Percentiles rank a stretch among this genome's conserved stretches.
Evolutionary conservation across 768 basidiomycete genomes (phyloP).

Genomic region (Cystofilobasidium bisporidii): DNA sequence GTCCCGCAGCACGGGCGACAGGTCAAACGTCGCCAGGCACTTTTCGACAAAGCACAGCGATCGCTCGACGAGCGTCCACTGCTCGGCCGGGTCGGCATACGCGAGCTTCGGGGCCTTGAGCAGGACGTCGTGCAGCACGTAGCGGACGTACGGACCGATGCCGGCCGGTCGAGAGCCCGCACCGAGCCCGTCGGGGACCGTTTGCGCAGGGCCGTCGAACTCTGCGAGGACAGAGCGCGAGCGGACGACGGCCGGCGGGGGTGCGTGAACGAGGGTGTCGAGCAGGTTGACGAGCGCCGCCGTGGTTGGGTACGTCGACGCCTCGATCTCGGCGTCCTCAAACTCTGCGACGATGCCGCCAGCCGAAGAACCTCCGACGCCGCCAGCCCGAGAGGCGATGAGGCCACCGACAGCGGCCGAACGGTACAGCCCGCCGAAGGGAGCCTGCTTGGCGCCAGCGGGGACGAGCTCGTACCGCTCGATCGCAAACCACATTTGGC

Average conservation of each 20-base stretch:
- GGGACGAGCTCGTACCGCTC: conserved; percentile 62
- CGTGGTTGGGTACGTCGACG: conserved; percentile 74
- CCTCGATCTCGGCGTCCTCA: conserved; percentile 69
- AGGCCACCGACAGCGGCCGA: conserved; percentile 34
- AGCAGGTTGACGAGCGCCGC: conserved; percentile 78
- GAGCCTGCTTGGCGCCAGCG: conserved; percentile 19
- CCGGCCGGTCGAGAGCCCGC: conserved; percentile 71
- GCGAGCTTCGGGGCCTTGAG: conserved; percentile 64
- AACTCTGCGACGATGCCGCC: conserved; percentile 75
- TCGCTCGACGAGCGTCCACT: conserved; percentile 78
- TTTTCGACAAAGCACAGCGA: conserved; percentile 78
- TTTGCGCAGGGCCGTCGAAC: conserved; percentile 54
- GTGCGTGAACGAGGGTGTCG: conserved; percentile 69
- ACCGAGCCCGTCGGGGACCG: conserved; percentile 70
- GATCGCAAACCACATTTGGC: conserved; percentile 71
- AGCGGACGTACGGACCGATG: conserved; percentile 69
- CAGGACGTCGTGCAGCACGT: conserved; percentile 83
- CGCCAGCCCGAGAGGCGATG: conserved; percentile 42
- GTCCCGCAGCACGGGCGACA: conserved; percentile 56
- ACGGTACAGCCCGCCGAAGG: conserved; percentile 40
- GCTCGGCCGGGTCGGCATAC: conserved; percentile 61
- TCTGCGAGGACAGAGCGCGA: conserved; percentile 43
- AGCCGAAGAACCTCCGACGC: conserved; percentile 46
- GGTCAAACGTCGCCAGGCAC: conserved; percentile 66
- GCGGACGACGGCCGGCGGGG: conserved; percentile 46